These are phyloP conservation scores for Silene uniflora DNA, from an alignment of 148 eudicot genomes.

Conservation along the genomic window DNA sequence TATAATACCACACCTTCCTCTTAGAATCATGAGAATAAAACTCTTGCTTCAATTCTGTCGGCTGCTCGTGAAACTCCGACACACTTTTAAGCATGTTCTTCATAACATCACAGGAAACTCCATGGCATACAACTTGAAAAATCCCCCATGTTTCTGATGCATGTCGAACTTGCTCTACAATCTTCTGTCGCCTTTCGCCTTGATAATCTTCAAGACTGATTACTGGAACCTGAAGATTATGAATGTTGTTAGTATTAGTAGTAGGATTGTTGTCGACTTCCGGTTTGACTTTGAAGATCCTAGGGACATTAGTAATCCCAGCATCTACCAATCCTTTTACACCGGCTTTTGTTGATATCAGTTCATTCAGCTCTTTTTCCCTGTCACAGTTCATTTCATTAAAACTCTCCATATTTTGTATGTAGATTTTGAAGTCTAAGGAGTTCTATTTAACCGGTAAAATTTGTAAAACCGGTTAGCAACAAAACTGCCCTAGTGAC, in stretches of 20 bases:
- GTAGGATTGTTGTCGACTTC: not conserved
- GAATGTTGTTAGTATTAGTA: no score
- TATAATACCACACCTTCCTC: constrained; percentile 28
- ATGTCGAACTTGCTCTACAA: constrained; percentile 27
- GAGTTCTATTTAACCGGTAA: not conserved
- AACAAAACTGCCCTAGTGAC: no score
- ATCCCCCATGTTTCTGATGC: constrained; percentile 49
- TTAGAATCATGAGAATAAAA: constrained; percentile 31
- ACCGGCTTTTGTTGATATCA: constrained; percentile 42
- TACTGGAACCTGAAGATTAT: constrained; percentile 25
- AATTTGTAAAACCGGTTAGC: not conserved
- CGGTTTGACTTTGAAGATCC: constrained; percentile 25
- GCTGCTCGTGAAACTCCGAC: constrained; percentile 44
- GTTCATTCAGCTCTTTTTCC: constrained; percentile 28
- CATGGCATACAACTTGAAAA: constrained; percentile 52
- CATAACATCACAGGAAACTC: constrained; percentile 31
- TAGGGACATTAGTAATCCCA: constrained; percentile 35
- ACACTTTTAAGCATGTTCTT: constrained; percentile 29
- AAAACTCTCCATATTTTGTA: constrained; percentile 13
- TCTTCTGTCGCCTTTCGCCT: constrained; percentile 19
- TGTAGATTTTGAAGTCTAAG: not conserved
- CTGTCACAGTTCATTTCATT: constrained; percentile 16
- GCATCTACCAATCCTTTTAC: constrained; percentile 49
- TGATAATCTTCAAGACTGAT: constrained; percentile 30
- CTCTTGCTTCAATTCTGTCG: constrained; percentile 35